Base-by-base conservation (phyloP, 495 filamentous ascomycete species). In the Talaromyces adpressus region DNA sequence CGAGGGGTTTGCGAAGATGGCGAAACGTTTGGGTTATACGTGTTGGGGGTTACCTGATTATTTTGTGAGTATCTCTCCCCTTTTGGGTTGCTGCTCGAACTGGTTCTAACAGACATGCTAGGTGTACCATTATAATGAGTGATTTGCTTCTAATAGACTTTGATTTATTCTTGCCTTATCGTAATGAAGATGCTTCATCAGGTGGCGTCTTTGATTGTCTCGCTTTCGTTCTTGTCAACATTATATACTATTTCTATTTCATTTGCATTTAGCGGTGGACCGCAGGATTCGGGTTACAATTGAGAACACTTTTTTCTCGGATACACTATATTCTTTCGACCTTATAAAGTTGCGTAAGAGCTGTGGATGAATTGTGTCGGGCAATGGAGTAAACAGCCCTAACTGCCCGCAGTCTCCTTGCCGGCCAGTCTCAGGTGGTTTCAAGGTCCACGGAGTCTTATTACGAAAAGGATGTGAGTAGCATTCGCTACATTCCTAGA, bases 1-100 rank as follows among this genome's bases (percentile, higher is more conserved):
- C 5, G 94, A 98, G 72, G 94, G 94, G 0, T 98, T 98, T 70
- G 93, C 95, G 14, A 97, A 93, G 77, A 98, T 98, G 94, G 93
- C 92, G 20, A 86, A 81, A 68, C 81, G 94, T 63, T 74, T 98
- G 69, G 92, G 92, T 20, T 97, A 93, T 85, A 79, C 85, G 61
- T 83, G 89, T 53, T 90, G 82, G 70, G 94, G 94, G 5, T 69
- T 98, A 69, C 94, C 94, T 36, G 96, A 98, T 79, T 98, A 98
- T 77, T 91, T 95, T 81, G 94, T 98, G 79, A 71, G 84, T 82
- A 27, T 9, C 57, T 41, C 45, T 56, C 57, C 7, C 27, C 62
- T 25, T 59, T 23, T 34, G 1, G 47, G 36, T 59, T 41, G 12
- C 25, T 62, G 36, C 59, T 67, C 36, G n/a, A 47, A 47, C 57